Evolutionary conservation across 129 eudicot species (phyloP), one percentile per base, ranked within the genome.

Genomic region (Gnaphalium uliginosum): DNA sequence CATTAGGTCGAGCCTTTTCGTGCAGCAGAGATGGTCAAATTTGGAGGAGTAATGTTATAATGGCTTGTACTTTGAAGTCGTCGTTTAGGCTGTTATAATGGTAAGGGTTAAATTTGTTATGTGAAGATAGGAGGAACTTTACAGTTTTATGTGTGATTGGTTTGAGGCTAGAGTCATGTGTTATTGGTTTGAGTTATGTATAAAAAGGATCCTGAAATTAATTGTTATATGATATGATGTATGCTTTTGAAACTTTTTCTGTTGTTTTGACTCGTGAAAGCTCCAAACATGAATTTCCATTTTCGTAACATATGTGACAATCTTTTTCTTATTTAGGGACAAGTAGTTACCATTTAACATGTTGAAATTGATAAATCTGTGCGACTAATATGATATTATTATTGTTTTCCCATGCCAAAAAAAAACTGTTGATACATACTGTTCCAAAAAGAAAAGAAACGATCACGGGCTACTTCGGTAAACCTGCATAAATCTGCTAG

Each of bases 121-220:
- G 81, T 77, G 69, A 68, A 77, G 81, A 77, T 68, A 68, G 76
- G 63, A 66, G 70, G 53, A 53, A 66, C 50, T 73, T 8, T 73
- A 48, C 43, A 76, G 43, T 32, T 65, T 66, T 53, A 66, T 43
- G 4, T 75, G 73, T 50, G 61, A 22, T 66, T 59, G 76, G 68
- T 72, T 72, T 72, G 68, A 57, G 24, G 73, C 33, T 41, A 68
- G 73, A 32, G 22, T 68, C 32, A 22, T 26, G 27, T 60, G 25
- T 54, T 66, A 4, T 53, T 62, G 82, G 77, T 78, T 78, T 78
- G 65, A 70, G 72, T 50, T 70, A 48, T 70, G 82, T 78, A 71
- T 48, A 78, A 78, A 78, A 78, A 71, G 77, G 82, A 78, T 78
- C 81, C 26, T 29, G 33, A 78, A 39, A 68, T 77, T 70, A 61